Conservation (phyloP, 768 basidiomycete species). For the Fomitopsis serialis region DNA sequence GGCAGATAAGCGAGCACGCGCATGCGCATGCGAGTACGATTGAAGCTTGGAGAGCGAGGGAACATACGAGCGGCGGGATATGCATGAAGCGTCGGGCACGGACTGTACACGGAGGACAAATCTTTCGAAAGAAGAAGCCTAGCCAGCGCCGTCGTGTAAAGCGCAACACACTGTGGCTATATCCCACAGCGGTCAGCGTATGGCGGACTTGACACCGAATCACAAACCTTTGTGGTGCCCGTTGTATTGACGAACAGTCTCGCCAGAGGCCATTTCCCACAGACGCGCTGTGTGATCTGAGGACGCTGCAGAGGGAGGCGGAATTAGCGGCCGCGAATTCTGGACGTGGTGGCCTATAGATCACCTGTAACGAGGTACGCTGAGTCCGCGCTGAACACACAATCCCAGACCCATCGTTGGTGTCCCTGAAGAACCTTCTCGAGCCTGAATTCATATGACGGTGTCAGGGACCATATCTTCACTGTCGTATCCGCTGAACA, state of each 20-base stretch:
- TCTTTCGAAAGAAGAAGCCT: constrained; percentile 20
- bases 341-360: constrained; percentile 12
- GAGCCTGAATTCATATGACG: constrained; percentile 80
- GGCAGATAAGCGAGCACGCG: no score
- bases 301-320: constrained; percentile 53
- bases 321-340: neutral
- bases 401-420: constrained; percentile 99
- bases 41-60: no score
- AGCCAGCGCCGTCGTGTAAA: constrained; percentile 79
- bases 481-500: constrained; percentile 98
- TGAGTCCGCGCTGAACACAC: constrained; percentile 97
- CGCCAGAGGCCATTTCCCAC: constrained; percentile 97
- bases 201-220: neutral
- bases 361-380: constrained; percentile 95
- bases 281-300: constrained; percentile 97
- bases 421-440: constrained; percentile 90
- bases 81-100: no score
- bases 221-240: constrained; percentile 94
- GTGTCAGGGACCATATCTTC: constrained; percentile 93
- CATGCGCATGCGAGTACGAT: no score
- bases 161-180: constrained; percentile 83
- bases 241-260: constrained; percentile 96
- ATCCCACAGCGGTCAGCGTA: constrained; percentile 6
- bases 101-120: constrained; percentile 14
- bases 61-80: no score